A percentile compares a stretch with the other conserved stretches of the same genome.
phyloP scores from a whole-genome alignment of 2,329 filamentous ascomycete genomes.

The Juglanconis sp. region DNA sequence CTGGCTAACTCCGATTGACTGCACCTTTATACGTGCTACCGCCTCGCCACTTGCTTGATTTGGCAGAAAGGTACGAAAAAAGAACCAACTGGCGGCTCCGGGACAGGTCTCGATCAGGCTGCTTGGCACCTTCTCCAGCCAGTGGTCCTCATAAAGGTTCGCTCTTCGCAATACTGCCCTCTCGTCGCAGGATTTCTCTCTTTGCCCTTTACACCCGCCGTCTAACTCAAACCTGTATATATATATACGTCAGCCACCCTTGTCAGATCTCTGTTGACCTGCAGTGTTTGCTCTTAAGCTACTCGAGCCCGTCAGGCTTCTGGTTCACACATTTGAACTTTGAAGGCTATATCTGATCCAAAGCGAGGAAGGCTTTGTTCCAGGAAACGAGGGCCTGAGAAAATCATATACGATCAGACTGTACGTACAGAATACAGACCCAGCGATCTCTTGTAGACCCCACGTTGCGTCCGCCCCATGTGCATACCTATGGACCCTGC shows the following conservation, averaged over 20 bases:
- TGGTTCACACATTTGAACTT: no score
- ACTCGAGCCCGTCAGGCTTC: no score
- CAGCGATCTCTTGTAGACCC: not conserved
- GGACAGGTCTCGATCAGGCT: no score
- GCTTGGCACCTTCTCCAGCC: no score
- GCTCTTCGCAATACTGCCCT: no score
- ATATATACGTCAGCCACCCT: no score
- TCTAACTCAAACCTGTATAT: no score
- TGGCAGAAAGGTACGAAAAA: not conserved
- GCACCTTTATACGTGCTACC: not conserved
- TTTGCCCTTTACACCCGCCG: no score
- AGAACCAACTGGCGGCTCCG: not conserved
- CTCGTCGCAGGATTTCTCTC: no score
- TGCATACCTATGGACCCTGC: not conserved
- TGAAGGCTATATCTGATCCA: not conserved
- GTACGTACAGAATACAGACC: not conserved
- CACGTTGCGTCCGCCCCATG: not conserved
- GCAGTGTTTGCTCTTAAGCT: no score
- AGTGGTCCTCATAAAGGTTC: no score
- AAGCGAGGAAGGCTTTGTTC: not conserved
- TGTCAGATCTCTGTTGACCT: no score
- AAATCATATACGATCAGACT: not conserved
- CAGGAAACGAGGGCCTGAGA: not conserved
- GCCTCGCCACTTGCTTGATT: not conserved
- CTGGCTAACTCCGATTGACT: not conserved